phyloP scores from a whole-genome alignment of 192 early-diverging fungal genomes.

The Entomortierella chlamydospora region DNA sequence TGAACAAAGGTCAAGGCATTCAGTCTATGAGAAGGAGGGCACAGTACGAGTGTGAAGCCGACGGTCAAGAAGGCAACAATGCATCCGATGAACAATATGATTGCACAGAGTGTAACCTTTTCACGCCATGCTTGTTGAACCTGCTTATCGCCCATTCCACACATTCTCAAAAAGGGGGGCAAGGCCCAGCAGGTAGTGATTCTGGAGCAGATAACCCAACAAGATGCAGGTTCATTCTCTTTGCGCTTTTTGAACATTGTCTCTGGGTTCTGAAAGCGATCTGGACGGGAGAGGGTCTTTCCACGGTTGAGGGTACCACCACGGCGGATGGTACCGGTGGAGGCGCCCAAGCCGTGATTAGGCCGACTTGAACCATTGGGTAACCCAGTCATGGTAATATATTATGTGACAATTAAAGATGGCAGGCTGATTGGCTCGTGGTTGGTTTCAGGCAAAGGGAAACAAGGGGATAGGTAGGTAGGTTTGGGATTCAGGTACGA shows the following conservation, averaged over 20 bases:
- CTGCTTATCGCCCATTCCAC: slow-evolving; percentile 62
- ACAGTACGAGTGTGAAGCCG: slow-evolving; percentile 58
- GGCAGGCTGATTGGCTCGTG: neutral
- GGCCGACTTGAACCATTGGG: slow-evolving; percentile 24
- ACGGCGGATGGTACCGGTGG: slow-evolving; percentile 29
- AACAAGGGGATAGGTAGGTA: neutral
- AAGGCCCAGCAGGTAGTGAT: slow-evolving; percentile 73
- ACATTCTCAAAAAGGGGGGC: slow-evolving; percentile 62
- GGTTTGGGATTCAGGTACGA: neutral
- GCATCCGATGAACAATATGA: slow-evolving; percentile 77
- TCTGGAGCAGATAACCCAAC: slow-evolving; percentile 71
- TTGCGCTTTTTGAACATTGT: slow-evolving; percentile 73
- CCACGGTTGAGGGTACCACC: slow-evolving; percentile 72
- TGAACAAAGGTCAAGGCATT: slow-evolving; percentile 47
- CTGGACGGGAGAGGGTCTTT: slow-evolving; percentile 79
- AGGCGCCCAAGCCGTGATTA: slow-evolving; percentile 11
- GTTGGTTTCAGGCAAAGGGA: neutral
- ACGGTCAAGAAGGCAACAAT: slow-evolving; percentile 81
- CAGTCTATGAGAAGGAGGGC: slow-evolving; percentile 34
- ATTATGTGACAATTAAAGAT: neutral
- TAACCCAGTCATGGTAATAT: slow-evolving; percentile 24
- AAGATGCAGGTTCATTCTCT: slow-evolving; percentile 46
- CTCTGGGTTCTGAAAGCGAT: slow-evolving; percentile 73
- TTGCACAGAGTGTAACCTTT: slow-evolving; percentile 74
- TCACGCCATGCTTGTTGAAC: slow-evolving; percentile 79